These are phyloP conservation scores for Colletotrichum salicis DNA, from an alignment of 2,329 filamentous ascomycete species.

Conservation along the genomic window DNA sequence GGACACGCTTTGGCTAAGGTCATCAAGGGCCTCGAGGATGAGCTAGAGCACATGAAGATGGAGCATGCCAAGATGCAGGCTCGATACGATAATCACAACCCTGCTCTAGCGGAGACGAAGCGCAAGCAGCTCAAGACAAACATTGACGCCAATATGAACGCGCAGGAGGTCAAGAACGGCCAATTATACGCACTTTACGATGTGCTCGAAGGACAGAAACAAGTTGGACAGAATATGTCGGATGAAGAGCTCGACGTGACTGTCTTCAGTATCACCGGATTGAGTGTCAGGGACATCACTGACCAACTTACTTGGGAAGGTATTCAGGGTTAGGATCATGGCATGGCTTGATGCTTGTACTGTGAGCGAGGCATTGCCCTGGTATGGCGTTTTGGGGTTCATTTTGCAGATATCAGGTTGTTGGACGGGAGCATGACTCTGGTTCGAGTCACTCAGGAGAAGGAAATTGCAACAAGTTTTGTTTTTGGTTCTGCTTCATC, in stretches of 20 bases:
- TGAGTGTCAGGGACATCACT: slow-evolving; percentile 55
- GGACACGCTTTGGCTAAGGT: slow-evolving; percentile 81
- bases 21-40: slow-evolving; percentile 83
- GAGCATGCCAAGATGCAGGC: slow-evolving; percentile 71
- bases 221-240: slow-evolving; percentile 70
- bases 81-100: slow-evolving; percentile 74
- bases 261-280: slow-evolving; percentile 63
- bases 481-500: slow-evolving; percentile 6
- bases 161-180: slow-evolving; percentile 78
- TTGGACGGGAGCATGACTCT: neutral
- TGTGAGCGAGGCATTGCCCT: neutral
- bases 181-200: slow-evolving; percentile 87
- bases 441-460: slow-evolving; percentile 17
- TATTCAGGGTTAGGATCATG: slow-evolving; percentile 42
- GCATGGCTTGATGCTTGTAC: slow-evolving; percentile 12
- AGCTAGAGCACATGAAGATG: slow-evolving; percentile 79
- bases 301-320: slow-evolving; percentile 56
- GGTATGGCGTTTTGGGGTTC: slow-evolving; percentile 10
- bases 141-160: slow-evolving; percentile 70
- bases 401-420: slow-evolving; percentile 4
- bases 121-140: slow-evolving; percentile 69
- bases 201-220: slow-evolving; percentile 83
- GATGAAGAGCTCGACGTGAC: slow-evolving; percentile 73
- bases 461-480: slow-evolving; percentile 28
- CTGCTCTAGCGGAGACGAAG: slow-evolving; percentile 71